Evolutionary conservation across 371 early-diverging fungal genomes (phyloP), one percentile per base, ranked within the genome.

Genomic region (Mucor sp.): DNA sequence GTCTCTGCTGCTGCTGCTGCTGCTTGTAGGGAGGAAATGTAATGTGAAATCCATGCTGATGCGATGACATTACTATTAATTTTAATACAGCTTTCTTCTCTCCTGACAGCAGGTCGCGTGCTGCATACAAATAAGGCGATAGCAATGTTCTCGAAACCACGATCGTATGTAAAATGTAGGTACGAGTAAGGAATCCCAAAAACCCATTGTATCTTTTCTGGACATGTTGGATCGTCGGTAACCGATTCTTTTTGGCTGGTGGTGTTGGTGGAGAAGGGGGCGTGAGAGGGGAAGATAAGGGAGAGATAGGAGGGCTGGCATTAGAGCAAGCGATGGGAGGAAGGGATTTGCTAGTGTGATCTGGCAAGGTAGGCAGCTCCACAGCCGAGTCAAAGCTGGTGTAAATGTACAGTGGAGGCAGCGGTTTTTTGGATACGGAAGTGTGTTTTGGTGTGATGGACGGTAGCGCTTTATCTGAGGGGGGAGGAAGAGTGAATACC

Each of bases 31-130:
- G 53, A 27, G 53, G 53, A 27, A 53, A 53, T 15, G 53, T 15
- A 2, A 53, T 53, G 12, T 53, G 53, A 15, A 53, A 27, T 25
- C 27, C 53, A 35, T 50, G 60, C 39, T 44, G 62, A 15, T 19
- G 43, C 47, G 14, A 67, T 5, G 25, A 53, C 25, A 53, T 53
- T 53, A 53, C 53, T 27, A 53, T 53, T 53, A 53, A 53, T 32
- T 67, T 67, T 23, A 67, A 41, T 14, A 67, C 67, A 8, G 57
- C 62, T 33, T 57, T 61, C 19, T 61, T 25, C 25, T 55, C 41
- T 30, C 56, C 56, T 32, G 62, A 56, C 3, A 44, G 1, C 21
- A 27, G 62, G 37, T 67, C 62, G 8, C 33, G 44, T 14, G 62
- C 53, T 32, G 39, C 67, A 62, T 55, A 67, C n/a, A 67, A 56